Evolutionary conservation across 495 filamentous ascomycete species (phyloP).

Genomic region (Melanomma pulvis-pyrius): DNA sequence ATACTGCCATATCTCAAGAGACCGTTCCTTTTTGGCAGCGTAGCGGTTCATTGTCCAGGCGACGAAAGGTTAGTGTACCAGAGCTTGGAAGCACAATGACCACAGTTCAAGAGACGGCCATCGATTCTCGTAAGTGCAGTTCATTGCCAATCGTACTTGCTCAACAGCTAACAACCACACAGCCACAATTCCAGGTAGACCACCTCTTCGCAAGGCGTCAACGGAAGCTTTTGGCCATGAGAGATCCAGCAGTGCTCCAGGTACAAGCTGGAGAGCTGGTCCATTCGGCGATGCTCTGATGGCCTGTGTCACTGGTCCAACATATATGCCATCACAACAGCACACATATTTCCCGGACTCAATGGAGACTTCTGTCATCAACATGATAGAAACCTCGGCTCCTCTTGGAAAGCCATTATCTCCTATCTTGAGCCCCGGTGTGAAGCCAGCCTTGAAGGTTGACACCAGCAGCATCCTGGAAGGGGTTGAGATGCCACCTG

Average conservation of each 20-base stretch:
- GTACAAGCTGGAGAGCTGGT: slow-evolving; percentile 39
- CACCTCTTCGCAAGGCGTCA: slow-evolving; percentile 52
- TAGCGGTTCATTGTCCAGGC: slow-evolving; percentile 46
- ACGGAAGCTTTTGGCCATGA: slow-evolving; percentile 50
- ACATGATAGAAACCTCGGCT: slow-evolving; percentile 12
- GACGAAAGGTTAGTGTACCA: slow-evolving; percentile 65
- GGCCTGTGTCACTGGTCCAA: slow-evolving; percentile 36
- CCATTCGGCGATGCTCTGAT: slow-evolving; percentile 41
- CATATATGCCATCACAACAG: slow-evolving; percentile 17
- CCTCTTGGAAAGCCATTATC: slow-evolving; percentile 33
- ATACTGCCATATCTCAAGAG: slow-evolving; percentile 35
- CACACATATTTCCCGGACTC: slow-evolving; percentile 1
- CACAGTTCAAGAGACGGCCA: slow-evolving; percentile 65
- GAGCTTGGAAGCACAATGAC: slow-evolving; percentile 69
- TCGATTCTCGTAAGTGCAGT: slow-evolving; percentile 75
- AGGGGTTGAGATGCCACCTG: slow-evolving; percentile 50
- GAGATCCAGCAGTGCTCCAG: slow-evolving; percentile 67
- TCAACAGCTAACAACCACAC: slow-evolving; percentile 33
- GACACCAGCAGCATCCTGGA: slow-evolving; percentile 44
- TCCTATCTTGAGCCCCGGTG: slow-evolving; percentile 37
- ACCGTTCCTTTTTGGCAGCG: slow-evolving; percentile 33
- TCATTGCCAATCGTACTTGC: background rate
- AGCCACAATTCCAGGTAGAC: slow-evolving; percentile 76
- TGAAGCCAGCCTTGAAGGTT: slow-evolving; percentile 38
- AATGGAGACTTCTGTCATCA: background rate